Evolutionary conservation across 805 yeast genomes (phyloP).

Genomic region (Nematodospora valgi): DNA sequence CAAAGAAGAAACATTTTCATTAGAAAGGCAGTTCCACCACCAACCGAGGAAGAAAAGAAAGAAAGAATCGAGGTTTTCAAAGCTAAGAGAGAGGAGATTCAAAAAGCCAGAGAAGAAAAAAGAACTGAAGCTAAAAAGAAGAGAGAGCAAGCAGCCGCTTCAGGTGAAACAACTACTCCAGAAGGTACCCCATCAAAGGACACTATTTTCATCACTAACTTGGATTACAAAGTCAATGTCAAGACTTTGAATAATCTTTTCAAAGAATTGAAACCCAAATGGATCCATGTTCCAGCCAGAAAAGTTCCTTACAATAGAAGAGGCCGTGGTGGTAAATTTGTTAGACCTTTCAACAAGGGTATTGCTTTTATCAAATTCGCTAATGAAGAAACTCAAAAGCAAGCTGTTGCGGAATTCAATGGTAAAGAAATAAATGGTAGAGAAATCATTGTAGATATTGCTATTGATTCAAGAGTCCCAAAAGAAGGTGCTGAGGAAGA

Average conservation of each 20-base stretch:
- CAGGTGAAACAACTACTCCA: slow-evolving; percentile 19
- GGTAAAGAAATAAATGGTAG: slow-evolving; percentile 67
- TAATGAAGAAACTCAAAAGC: slow-evolving; percentile 57
- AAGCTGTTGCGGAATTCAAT: slow-evolving; percentile 69
- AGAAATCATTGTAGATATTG: slow-evolving; percentile 64
- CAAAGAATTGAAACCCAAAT: slow-evolving; percentile 47
- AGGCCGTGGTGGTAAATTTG: slow-evolving; percentile 39
- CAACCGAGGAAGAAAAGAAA: slow-evolving; percentile 42
- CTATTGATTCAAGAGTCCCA: slow-evolving; percentile 54
- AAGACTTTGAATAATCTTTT: slow-evolving; percentile 46
- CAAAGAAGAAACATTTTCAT: slow-evolving; percentile 48
- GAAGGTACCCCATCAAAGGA: slow-evolving; percentile 55
- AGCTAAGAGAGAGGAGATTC: slow-evolving; percentile 21
- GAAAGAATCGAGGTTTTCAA: slow-evolving; percentile 31
- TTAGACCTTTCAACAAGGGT: slow-evolving; percentile 52
- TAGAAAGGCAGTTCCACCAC: slow-evolving; percentile 52
- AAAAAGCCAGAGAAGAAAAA: slow-evolving; percentile 17
- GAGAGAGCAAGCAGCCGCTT: slow-evolving; percentile 5
- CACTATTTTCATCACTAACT: slow-evolving; percentile 60
- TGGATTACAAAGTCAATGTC: slow-evolving; percentile 49
- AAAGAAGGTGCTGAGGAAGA: slow-evolving; percentile 23
- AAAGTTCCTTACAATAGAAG: slow-evolving; percentile 40
- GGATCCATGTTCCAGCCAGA: slow-evolving; percentile 59
- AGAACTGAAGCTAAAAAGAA: slow-evolving; percentile 13
- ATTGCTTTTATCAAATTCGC: slow-evolving; percentile 63